phyloP scores from a whole-genome alignment of 164 flowering plant species.

The Vitis amurensis region DNA sequence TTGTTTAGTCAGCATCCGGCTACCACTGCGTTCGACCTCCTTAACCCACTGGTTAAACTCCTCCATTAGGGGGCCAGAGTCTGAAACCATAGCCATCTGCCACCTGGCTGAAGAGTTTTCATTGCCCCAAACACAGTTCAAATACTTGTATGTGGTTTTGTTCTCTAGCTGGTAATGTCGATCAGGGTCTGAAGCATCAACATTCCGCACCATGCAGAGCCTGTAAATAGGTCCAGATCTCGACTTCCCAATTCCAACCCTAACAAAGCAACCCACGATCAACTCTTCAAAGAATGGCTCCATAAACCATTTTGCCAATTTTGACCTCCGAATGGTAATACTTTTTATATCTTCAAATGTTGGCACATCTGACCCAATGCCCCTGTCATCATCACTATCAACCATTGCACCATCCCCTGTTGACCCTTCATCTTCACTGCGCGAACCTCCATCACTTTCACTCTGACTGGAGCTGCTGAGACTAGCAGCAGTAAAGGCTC shows the following conservation, averaged over 20 bases:
- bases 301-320: slow-evolving; percentile 89
- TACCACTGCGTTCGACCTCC: slow-evolving; percentile 77
- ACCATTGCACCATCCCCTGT: slow-evolving; percentile 63
- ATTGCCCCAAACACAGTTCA: slow-evolving; percentile 81
- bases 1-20: slow-evolving; percentile 66
- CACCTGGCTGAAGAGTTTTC: slow-evolving; percentile 90
- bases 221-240: slow-evolving; percentile 67
- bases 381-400: slow-evolving; percentile 75
- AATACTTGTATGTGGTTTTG: slow-evolving; percentile 77
- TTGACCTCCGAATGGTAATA: slow-evolving; percentile 83
- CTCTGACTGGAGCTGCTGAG: slow-evolving; percentile 73
- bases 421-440: slow-evolving; percentile 77
- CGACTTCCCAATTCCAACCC: slow-evolving; percentile 92
- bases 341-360: slow-evolving; percentile 75
- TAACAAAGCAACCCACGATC: slow-evolving; percentile 92
- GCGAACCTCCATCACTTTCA: slow-evolving; percentile 68
- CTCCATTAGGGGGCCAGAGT: slow-evolving; percentile 67
- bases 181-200: slow-evolving; percentile 84
- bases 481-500: slow-evolving; percentile 35
- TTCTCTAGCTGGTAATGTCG: slow-evolving; percentile 79
- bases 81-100: slow-evolving; percentile 97
- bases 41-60: slow-evolving; percentile 81
- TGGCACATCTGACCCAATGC: slow-evolving; percentile 34
- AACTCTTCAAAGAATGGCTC: slow-evolving; percentile 95
- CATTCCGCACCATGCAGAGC: slow-evolving; percentile 83